Evolutionary conservation across 2,329 filamentous ascomycete species (phyloP).

Genomic region (Botrytis cinerea): DNA sequence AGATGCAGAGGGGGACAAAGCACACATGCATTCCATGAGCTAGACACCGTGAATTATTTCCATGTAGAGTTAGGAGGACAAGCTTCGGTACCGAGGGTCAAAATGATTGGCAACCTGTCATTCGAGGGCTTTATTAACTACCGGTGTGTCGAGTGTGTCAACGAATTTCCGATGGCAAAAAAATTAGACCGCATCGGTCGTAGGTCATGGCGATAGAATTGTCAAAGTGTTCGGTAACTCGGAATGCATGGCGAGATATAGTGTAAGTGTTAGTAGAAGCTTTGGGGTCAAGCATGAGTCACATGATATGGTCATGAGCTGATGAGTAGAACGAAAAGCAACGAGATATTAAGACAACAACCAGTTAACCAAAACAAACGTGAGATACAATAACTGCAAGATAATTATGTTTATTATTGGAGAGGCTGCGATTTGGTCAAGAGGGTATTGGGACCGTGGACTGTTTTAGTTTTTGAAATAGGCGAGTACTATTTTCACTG

Average conservation of each 20-base stretch:
- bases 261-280: neutral
- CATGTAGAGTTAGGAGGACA: neutral
- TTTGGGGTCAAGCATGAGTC: neutral
- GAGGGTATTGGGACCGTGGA: no score
- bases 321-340: neutral
- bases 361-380: neutral
- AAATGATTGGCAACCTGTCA: neutral
- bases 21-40: neutral
- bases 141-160: neutral
- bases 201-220: neutral
- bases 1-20: neutral
- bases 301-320: neutral
- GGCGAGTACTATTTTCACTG: neutral
- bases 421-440: neutral
- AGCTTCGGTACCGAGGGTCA: neutral
- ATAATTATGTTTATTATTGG: neutral
- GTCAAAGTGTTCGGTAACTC: neutral
- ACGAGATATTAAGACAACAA: neutral
- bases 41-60: neutral
- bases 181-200: neutral
- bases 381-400: neutral
- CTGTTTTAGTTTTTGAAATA: neutral
- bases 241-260: neutral
- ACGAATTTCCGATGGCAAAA: neutral
- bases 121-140: slow-evolving; percentile 5